Evolutionary conservation across 805 yeast genomes (phyloP), one percentile per base, ranked within the genome.

Genomic region (Metschnikowia noctiluminum): DNA sequence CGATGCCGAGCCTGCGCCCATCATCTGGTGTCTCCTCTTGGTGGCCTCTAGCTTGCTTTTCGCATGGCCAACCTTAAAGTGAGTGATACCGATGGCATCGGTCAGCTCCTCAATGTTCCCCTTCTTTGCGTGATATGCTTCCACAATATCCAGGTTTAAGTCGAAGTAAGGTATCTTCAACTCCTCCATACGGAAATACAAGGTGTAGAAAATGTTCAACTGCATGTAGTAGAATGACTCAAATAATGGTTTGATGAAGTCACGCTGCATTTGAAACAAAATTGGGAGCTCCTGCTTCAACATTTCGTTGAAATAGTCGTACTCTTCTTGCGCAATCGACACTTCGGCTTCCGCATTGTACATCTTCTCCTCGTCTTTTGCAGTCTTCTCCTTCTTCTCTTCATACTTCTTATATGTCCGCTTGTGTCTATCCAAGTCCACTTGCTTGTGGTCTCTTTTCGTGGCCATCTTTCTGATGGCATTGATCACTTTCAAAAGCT

Each of bases 141-240:
- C 92, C 46, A 87, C 76, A 54, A 94, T 87, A 64, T 90, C 98
- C 40, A 87, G 77, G 43, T 81, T 75, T 63, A 94, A 75, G 65
- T 94, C 96, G 69, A 94, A 94, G 71, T 94, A 94, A 13, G 97
- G 97, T 57, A 94, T 94, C 72, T 94, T 90, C 87, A 92, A 84
- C 64, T 89, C 96, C 70, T 92, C 96, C 89, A 92, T 88, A 60
- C 87, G 81, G 63, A 79, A 85, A 74, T 88, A 91, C 53, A 94
- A 75, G 1, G 97, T 90, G 77, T 94, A 94, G 69, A 91, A 94
- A 49, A 94, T 89, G 73, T 94, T 94, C 74, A 94, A 80, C 74
- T 94, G 99, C 98, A 94, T 94, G 77, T 83, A 94, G 71, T 94
- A 94, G 68, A 94, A 85, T 47, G 95, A 85, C 60, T 92, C 94